phyloP scores from a whole-genome alignment of 768 basidiomycete species.

The Zangia roseola region DNA sequence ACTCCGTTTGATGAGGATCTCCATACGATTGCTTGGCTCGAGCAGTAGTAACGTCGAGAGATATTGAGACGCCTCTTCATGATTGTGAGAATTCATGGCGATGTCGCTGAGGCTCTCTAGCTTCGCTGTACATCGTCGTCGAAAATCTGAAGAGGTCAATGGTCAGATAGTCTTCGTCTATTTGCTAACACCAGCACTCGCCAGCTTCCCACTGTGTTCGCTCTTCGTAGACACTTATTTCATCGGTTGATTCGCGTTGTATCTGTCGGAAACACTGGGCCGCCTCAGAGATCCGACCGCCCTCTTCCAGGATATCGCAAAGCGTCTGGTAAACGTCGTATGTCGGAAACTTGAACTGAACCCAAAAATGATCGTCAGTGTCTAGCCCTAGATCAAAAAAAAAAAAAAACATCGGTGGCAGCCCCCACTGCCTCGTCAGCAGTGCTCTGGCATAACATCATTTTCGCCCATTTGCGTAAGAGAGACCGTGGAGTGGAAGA shows the following conservation, averaged over 20 bases:
- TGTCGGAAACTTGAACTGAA: slow-evolving; percentile 2
- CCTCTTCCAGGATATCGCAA: not conserved
- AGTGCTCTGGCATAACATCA: not conserved
- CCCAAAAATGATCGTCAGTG: too few species aligned
- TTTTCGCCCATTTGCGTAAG: not conserved
- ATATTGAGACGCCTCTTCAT: not conserved
- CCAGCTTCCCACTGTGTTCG: not conserved
- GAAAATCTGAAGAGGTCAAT: not conserved
- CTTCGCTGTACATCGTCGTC: not conserved
- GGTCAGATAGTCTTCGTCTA: not conserved
- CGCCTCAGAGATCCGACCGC: not conserved
- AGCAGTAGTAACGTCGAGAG: not conserved
- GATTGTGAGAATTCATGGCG: not conserved
- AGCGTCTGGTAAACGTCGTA: not conserved
- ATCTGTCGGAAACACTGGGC: not conserved
- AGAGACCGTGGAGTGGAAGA: not conserved
- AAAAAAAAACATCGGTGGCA: too few species aligned
- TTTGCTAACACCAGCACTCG: not conserved
- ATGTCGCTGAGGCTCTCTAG: not conserved
- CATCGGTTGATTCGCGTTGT: not conserved
- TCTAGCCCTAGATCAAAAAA: too few species aligned
- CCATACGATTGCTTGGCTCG: too few species aligned
- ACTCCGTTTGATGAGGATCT: not conserved
- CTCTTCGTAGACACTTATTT: not conserved
- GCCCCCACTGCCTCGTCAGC: not conserved